Conservation (phyloP, 164 flowering plant species). For the Sedum album region DNA sequence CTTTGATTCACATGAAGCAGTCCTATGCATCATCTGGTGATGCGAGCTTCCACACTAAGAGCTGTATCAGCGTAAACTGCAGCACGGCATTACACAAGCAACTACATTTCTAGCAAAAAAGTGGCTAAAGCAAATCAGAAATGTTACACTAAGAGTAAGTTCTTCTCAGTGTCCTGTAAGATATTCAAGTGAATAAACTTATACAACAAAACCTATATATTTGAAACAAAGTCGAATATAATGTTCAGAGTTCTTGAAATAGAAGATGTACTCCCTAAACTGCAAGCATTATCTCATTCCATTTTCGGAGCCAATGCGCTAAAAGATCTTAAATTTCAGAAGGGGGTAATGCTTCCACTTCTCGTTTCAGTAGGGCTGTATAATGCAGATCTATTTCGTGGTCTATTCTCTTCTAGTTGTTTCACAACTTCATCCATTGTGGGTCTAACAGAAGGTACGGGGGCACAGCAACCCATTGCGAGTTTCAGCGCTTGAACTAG, state of each 20-base stretch:
- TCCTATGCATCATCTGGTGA: background rate
- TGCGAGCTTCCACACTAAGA: background rate
- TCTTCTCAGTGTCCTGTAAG: background rate
- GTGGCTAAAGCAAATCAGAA: background rate
- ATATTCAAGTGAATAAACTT: background rate
- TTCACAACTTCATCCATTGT: constrained; percentile 87
- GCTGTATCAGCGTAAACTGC: too few relatives aligned
- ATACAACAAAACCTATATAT: constrained; percentile 3
- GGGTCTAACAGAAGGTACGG: constrained; percentile 83
- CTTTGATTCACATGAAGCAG: background rate
- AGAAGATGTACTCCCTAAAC: background rate
- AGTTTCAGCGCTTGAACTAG: constrained; percentile 92
- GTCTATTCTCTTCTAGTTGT: constrained; percentile 94
- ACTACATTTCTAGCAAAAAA: background rate
- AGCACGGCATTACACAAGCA: background rate
- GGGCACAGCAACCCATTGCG: constrained; percentile 99
- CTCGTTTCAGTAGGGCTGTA: constrained; percentile 96
- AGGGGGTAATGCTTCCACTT: constrained; percentile 82
- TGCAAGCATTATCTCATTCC: background rate
- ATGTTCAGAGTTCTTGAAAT: background rate
- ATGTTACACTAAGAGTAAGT: background rate
- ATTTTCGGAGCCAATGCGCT: background rate
- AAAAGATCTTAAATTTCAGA: constrained; percentile 20
- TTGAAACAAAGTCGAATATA: background rate
- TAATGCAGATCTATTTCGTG: constrained; percentile 86